Percentiles rank a stretch among this genome's conserved stretches.
Evolutionary conservation across 73 alveolate species (phyloP).

Genomic region (Blepharisma stoltei): DNA sequence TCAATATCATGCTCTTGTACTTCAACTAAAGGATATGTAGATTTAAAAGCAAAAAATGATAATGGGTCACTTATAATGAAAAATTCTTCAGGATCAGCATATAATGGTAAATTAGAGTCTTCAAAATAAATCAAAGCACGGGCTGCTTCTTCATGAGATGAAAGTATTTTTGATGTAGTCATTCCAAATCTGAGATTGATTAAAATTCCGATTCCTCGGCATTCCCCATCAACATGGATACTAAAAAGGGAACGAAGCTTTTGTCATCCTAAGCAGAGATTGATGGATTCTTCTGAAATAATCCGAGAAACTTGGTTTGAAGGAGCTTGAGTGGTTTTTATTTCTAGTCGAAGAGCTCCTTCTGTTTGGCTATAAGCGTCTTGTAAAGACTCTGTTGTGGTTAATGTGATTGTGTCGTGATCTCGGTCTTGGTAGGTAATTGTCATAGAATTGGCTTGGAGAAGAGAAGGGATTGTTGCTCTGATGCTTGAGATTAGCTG

Average conservation of each 20-base stretch:
- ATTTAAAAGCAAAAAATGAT: not conserved
- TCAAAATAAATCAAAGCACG: not conserved
- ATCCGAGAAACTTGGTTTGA: not conserved
- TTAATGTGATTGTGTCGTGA: not conserved
- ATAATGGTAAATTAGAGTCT: not conserved
- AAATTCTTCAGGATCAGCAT: not conserved
- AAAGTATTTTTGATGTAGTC: not conserved
- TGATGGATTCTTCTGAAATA: not conserved
- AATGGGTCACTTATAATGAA: not conserved
- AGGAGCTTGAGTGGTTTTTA: not conserved
- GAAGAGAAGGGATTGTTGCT: not conserved
- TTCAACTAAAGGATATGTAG: not conserved
- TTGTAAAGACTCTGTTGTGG: constrained; percentile 15
- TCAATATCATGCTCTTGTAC: not conserved
- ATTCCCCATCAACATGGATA: not conserved
- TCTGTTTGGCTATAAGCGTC: not conserved
- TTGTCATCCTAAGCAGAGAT: not conserved
- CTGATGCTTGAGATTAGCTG: not conserved
- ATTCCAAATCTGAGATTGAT: not conserved
- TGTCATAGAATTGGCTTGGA: not conserved
- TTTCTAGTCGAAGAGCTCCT: not conserved
- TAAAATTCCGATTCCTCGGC: not conserved
- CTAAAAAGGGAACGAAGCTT: not conserved
- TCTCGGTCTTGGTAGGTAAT: not conserved
- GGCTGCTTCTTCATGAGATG: not conserved